phyloP scores from a whole-genome alignment of 1,284 basidiomycete genomes.

The Salmacisia buchloeana region DNA sequence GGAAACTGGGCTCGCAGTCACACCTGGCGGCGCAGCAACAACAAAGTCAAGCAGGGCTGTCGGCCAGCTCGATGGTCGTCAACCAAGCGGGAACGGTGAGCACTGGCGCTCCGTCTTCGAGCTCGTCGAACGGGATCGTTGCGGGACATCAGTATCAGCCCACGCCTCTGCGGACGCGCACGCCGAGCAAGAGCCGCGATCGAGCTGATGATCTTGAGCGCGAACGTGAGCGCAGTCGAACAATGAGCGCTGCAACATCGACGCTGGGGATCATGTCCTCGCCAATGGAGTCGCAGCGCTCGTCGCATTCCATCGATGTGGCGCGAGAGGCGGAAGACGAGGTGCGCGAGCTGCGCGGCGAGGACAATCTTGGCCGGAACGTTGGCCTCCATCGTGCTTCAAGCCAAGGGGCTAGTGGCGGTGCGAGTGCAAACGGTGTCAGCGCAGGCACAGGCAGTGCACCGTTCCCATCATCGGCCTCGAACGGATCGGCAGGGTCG shows the following conservation, averaged over 20 bases:
- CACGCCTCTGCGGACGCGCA: too few species aligned
- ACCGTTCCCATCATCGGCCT: not conserved
- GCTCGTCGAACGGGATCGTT: too few species aligned
- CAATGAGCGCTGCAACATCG: not conserved
- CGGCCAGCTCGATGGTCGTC: too few species aligned
- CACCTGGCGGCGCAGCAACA: not conserved
- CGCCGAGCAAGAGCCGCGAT: too few species aligned
- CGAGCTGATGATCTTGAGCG: too few species aligned
- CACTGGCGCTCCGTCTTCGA: too few species aligned
- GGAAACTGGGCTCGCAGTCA: slow-evolving; percentile 14
- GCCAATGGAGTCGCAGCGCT: not conserved
- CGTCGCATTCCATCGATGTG: not conserved
- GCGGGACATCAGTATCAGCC: too few species aligned
- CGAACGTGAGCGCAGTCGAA: not conserved
- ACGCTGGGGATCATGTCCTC: not conserved
- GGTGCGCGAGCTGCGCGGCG: not conserved
- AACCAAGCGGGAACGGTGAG: too few species aligned
- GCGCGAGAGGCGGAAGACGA: not conserved
- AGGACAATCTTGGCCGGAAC: not conserved
- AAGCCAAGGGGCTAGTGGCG: not conserved
- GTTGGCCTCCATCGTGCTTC: too few species aligned
- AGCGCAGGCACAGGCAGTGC: not conserved
- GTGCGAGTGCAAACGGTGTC: not conserved
- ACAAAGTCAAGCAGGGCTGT: too few species aligned
- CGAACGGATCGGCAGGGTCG: not conserved